phyloP scores from a whole-genome alignment of 306 rosid species.

The Cucurbita maxima region DNA sequence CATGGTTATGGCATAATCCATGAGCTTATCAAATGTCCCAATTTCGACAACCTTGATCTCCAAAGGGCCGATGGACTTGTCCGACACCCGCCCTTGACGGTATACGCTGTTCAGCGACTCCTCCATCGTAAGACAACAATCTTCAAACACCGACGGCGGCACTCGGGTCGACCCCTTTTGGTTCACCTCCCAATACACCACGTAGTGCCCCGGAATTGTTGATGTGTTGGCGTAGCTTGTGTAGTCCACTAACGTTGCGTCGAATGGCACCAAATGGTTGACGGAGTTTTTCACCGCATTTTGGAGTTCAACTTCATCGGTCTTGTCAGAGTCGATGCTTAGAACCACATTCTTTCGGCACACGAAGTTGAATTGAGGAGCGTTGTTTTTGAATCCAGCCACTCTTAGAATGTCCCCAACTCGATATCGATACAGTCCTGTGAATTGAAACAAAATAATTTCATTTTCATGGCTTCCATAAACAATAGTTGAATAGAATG shows the following conservation, averaged over 20 bases:
- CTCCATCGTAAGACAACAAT: slow-evolving; percentile 4
- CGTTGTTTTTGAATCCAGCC: slow-evolving; percentile 11
- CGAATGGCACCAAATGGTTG: slow-evolving; percentile 1
- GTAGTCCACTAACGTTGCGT: background rate
- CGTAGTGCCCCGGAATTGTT: slow-evolving; percentile 8
- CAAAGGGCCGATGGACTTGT: slow-evolving; percentile 5
- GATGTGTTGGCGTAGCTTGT: slow-evolving; percentile 7
- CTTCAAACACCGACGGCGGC: slow-evolving; percentile 8
- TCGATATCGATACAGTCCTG: slow-evolving; percentile 8
- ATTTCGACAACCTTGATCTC: background rate
- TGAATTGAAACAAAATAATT: background rate
- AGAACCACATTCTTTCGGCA: slow-evolving; percentile 9
- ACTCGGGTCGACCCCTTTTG: background rate
- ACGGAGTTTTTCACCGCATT: background rate
- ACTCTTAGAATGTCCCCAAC: slow-evolving; percentile 3
- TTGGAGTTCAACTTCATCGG: slow-evolving; percentile 9
- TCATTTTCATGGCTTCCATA: too few species aligned
- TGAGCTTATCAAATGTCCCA: slow-evolving; percentile 8
- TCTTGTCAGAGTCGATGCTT: slow-evolving; percentile 5
- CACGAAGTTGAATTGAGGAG: slow-evolving; percentile 10
- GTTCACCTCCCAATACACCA: slow-evolving; percentile 3
- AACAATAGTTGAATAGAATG: background rate
- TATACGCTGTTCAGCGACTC: slow-evolving; percentile 9
- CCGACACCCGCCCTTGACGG: slow-evolving; percentile 3
- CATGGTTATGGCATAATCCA: slow-evolving; percentile 9